These are phyloP conservation scores for Lipomyces mesembrius DNA, from an alignment of 805 yeast genomes.

Conservation along the genomic window DNA sequence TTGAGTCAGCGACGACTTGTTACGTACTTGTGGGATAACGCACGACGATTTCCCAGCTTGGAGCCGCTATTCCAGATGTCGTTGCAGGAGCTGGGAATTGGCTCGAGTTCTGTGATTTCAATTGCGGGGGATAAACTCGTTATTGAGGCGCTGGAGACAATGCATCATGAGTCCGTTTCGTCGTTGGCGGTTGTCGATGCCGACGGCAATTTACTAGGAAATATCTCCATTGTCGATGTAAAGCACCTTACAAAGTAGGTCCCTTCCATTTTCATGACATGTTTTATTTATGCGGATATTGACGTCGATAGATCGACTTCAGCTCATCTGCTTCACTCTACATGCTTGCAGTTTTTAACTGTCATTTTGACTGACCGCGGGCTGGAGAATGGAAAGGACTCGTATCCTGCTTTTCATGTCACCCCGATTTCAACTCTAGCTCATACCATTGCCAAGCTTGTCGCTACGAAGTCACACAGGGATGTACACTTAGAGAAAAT, in stretches of 20 bases:
- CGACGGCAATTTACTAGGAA: slow-evolving; percentile 76
- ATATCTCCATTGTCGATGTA: slow-evolving; percentile 93
- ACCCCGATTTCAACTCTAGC: slow-evolving; percentile 77
- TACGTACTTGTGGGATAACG: slow-evolving; percentile 88
- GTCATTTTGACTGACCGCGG: slow-evolving; percentile 88
- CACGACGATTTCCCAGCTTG: slow-evolving; percentile 79
- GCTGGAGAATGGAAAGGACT: slow-evolving; percentile 88
- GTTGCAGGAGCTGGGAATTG: slow-evolving; percentile 71
- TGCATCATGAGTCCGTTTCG: slow-evolving; percentile 80
- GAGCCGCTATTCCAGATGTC: slow-evolving; percentile 74
- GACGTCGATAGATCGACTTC: slow-evolving; percentile 73
- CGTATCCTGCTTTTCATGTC: slow-evolving; percentile 95
- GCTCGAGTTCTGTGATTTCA: slow-evolving; percentile 71
- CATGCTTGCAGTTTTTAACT: slow-evolving; percentile 86
- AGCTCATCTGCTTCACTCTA: slow-evolving; percentile 76
- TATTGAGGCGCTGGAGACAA: slow-evolving; percentile 81
- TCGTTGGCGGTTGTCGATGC: slow-evolving; percentile 92
- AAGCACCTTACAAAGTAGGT: slow-evolving; percentile 58
- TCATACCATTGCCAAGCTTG: slow-evolving; percentile 89
- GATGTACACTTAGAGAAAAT: slow-evolving; percentile 60
- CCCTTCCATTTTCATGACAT: neutral
- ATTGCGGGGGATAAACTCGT: slow-evolving; percentile 85
- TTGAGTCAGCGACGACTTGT: slow-evolving; percentile 89
- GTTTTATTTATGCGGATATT: neutral
- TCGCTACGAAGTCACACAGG: slow-evolving; percentile 93